phyloP scores from a whole-genome alignment of 176 grass and related monocot species.

The Zoysia japonica region DNA sequence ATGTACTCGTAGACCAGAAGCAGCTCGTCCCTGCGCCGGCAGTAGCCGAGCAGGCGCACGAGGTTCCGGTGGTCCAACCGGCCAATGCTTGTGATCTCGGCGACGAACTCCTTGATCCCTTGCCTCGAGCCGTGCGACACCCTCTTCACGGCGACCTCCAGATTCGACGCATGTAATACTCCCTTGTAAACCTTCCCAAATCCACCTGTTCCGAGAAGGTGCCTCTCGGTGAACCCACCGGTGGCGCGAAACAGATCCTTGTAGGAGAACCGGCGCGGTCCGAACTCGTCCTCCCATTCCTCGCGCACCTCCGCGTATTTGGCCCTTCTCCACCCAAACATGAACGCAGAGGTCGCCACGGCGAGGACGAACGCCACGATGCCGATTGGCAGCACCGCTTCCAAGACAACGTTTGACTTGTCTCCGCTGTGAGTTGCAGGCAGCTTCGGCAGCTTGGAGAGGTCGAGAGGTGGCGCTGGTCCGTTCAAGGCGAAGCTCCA shows the following conservation, averaged over 20 bases:
- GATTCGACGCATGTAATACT: constrained; percentile 45
- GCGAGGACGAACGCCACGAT: constrained; percentile 26
- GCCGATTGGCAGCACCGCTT: constrained; percentile 40
- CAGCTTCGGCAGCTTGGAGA: constrained; percentile 46
- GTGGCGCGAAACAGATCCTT: constrained; percentile 71
- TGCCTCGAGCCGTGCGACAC: constrained; percentile 70
- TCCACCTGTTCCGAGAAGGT: constrained; percentile 62
- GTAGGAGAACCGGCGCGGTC: constrained; percentile 71
- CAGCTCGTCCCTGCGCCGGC: constrained; percentile 64
- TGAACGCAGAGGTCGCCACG: constrained; percentile 18
- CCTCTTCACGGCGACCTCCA: constrained; percentile 67
- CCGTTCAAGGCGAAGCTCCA: constrained; percentile 75
- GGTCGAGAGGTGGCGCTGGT: constrained; percentile 46
- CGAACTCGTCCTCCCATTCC: constrained; percentile 82
- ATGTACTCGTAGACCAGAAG: constrained; percentile 77
- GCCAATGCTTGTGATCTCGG: constrained; percentile 66
- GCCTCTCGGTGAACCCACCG: constrained; percentile 56
- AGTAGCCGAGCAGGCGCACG: constrained; percentile 69
- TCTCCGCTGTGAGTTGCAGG: constrained; percentile 36
- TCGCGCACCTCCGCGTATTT: constrained; percentile 68
- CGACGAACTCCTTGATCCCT: constrained; percentile 72
- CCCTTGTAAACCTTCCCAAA: constrained; percentile 75
- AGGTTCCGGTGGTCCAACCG: constrained; percentile 69
- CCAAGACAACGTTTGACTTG: constrained; percentile 33
- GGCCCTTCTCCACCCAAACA: constrained; percentile 39